These are phyloP conservation scores for Calonectria naviculata DNA, from an alignment of 2,329 filamentous ascomycete species.

Conservation along the genomic window DNA sequence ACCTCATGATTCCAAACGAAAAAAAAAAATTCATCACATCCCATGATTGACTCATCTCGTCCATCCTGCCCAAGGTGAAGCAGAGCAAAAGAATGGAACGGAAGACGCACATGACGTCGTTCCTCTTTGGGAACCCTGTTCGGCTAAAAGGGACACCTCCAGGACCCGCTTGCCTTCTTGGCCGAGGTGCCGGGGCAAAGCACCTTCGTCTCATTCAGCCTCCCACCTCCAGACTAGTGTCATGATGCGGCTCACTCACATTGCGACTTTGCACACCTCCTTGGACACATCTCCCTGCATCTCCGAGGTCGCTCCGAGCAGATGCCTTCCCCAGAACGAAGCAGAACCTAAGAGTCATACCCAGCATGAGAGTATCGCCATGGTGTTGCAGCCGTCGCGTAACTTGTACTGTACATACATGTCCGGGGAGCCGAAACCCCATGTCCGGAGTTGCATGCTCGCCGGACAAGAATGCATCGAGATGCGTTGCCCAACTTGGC, in stretches of 20 bases:
- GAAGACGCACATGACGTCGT: constrained; percentile 32
- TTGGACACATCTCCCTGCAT: neutral
- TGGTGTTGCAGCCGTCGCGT: neutral
- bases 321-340: neutral
- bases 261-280: neutral
- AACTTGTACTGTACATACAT: constrained; percentile 1
- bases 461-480: constrained; percentile 2
- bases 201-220: constrained; percentile 9
- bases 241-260: constrained; percentile 15
- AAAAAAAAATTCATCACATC: neutral
- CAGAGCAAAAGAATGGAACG: neutral
- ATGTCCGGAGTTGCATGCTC: neutral
- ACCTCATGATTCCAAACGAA: neutral
- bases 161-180: constrained; percentile 40
- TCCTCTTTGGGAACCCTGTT: constrained; percentile 15
- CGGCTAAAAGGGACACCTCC: constrained; percentile 39
- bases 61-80: neutral
- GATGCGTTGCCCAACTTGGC: neutral
- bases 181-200: constrained; percentile 56
- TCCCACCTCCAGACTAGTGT: neutral
- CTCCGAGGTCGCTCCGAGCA: constrained; percentile 1
- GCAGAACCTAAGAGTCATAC: neutral
- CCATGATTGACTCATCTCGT: neutral
- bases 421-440: neutral
- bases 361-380: neutral